phyloP scores from a whole-genome alignment of 257 asterid species.

The Linderniella brevidens region DNA sequence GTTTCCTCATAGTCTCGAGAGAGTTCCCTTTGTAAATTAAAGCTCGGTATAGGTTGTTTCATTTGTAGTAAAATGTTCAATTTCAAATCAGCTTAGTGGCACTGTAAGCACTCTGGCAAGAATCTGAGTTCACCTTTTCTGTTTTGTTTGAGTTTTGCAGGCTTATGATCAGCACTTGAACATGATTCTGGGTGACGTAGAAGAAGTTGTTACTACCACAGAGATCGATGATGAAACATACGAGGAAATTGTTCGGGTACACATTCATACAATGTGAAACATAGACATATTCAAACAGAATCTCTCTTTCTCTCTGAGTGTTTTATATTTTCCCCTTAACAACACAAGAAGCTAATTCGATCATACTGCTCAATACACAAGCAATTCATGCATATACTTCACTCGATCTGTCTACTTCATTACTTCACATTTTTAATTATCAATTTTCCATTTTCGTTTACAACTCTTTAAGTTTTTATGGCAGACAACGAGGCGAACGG shows the following conservation, averaged over 20 bases:
- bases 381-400: too few relatives aligned
- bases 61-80: neutral
- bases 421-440: neutral
- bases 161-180: slow-evolving; percentile 90
- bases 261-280: too few relatives aligned
- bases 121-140: neutral
- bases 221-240: slow-evolving; percentile 98
- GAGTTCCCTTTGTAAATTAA: neutral
- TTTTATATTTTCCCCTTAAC: neutral
- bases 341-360: neutral
- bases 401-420: neutral
- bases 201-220: slow-evolving; percentile 78
- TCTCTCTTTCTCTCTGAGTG: neutral
- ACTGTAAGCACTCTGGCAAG: neutral
- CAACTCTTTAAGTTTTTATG: slow-evolving; percentile 1
- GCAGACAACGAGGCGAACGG: slow-evolving; percentile 68
- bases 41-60: too few relatives aligned
- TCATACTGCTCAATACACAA: too few relatives aligned
- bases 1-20: neutral
- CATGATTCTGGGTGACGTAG: slow-evolving; percentile 97
- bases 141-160: neutral
- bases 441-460: neutral
- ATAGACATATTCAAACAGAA: too few relatives aligned
- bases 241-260: slow-evolving; percentile 95
- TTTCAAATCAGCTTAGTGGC: neutral